Conservation (phyloP, 176 grass and related monocot genomes). For the sorghum (Sorghum bicolor) region Sorghum_bicolor_NCBIv3 NC_012877.2:232001-232500, state of each 20-base stretch:
- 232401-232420: slow-evolving; percentile 42
- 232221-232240: slow-evolving; percentile 55
- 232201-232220: slow-evolving; percentile 70
- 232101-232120: slow-evolving; percentile 1
- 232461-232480: slow-evolving; percentile 27
- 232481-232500: slow-evolving; percentile 90
- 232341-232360: slow-evolving; percentile 59
- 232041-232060: slow-evolving; percentile 66
- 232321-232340: slow-evolving; percentile 58
- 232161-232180: slow-evolving; percentile 86
- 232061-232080: slow-evolving; percentile 58
- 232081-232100: not conserved
- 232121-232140: not conserved
- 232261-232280: slow-evolving; percentile 53
- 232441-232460: slow-evolving; percentile 16
- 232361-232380: slow-evolving; percentile 80
- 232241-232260: slow-evolving; percentile 47
- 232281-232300: slow-evolving; percentile 57
- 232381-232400: slow-evolving; percentile 57
- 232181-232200: slow-evolving; percentile 90
- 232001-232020: slow-evolving; percentile 47
- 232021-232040: slow-evolving; percentile 52
- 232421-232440: slow-evolving; percentile 27
- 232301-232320: slow-evolving; percentile 58
- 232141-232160: slow-evolving; percentile 48